Evolutionary conservation across 208 protist genomes (phyloP).

Genomic region (Acanthamoeba castellanii): DNA sequence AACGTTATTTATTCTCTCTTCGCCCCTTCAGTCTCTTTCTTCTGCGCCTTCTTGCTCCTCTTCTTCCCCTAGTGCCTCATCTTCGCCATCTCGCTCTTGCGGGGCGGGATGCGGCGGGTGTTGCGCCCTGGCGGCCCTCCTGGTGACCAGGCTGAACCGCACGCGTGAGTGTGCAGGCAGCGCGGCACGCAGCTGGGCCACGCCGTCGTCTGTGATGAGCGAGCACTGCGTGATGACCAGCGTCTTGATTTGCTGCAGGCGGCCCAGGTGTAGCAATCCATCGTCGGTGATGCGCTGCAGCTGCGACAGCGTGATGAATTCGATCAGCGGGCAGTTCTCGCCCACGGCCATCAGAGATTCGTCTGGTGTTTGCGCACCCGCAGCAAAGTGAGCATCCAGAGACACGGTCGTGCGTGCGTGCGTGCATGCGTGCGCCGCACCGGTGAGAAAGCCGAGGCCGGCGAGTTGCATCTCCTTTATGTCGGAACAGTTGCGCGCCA

Average conservation of each 20-base stretch:
- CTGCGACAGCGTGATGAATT: slow-evolving; percentile 39
- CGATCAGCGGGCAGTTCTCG: neutral
- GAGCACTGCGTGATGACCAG: slow-evolving; percentile 25
- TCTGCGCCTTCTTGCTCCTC: too few species aligned
- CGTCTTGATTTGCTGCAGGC: slow-evolving; percentile 4
- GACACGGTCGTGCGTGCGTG: neutral
- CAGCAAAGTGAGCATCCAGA: neutral
- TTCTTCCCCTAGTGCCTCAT: too few species aligned
- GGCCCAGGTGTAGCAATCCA: neutral
- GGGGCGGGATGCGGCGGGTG: neutral
- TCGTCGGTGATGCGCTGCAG: slow-evolving; percentile 7
- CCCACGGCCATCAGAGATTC: neutral
- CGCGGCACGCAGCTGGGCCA: neutral
- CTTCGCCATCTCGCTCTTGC: too few species aligned
- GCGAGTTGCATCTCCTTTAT: neutral
- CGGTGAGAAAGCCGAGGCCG: neutral
- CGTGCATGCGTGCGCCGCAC: neutral
- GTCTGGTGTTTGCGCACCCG: neutral
- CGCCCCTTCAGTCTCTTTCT: neutral
- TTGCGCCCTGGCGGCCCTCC: neutral
- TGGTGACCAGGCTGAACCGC: neutral
- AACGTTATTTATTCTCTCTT: too few species aligned
- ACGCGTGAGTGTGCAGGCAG: neutral
- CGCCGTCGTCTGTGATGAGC: neutral
- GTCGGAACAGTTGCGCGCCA: neutral